Conservation (phyloP, 495 filamentous ascomycete genomes). For the Penicillium paradoxum region DNA sequence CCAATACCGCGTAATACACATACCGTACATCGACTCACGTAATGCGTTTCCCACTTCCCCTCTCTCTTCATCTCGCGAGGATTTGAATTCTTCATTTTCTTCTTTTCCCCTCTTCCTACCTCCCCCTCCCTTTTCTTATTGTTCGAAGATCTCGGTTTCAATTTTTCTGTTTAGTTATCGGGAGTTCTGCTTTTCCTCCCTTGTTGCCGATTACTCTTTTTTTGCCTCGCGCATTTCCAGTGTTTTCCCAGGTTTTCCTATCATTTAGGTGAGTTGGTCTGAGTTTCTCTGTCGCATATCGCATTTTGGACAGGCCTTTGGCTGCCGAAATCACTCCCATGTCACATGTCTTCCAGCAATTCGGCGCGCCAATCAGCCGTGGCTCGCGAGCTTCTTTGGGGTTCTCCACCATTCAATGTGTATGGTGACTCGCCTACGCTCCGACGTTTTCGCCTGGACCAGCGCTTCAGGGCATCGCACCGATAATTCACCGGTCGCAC, state of each 20-base stretch:
- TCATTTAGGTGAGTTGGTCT: constrained; percentile 21
- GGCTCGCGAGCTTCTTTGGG: background rate
- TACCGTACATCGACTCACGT: constrained; percentile 6
- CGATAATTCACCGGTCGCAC: constrained; percentile 4
- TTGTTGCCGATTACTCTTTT: constrained; percentile 21
- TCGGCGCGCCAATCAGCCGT: background rate
- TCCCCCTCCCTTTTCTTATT: constrained; percentile 34
- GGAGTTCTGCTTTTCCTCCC: constrained; percentile 27
- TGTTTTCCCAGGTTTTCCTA: constrained; percentile 18
- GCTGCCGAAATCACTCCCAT: constrained; percentile 13
- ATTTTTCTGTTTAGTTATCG: constrained; percentile 30
- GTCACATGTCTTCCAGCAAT: background rate
- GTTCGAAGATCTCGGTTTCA: constrained; percentile 25
- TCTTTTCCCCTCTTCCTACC: constrained; percentile 32
- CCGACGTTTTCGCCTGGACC: constrained; percentile 4
- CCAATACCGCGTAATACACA: constrained; percentile 10
- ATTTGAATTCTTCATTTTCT: constrained; percentile 45
- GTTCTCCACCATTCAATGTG: background rate
- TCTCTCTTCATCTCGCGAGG: constrained; percentile 20
- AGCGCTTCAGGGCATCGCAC: constrained; percentile 10
- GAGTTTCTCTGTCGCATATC: background rate
- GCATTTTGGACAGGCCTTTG: constrained; percentile 12
- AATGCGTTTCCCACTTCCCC: constrained; percentile 35
- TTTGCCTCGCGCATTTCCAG: constrained; percentile 29
- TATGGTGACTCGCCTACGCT: constrained; percentile 1